A percentile compares a stretch with the other conserved stretches of the same genome.
Evolutionary conservation across 2,329 filamentous ascomycete genomes (phyloP).

Genomic region (Aspergillus carbonarius): DNA sequence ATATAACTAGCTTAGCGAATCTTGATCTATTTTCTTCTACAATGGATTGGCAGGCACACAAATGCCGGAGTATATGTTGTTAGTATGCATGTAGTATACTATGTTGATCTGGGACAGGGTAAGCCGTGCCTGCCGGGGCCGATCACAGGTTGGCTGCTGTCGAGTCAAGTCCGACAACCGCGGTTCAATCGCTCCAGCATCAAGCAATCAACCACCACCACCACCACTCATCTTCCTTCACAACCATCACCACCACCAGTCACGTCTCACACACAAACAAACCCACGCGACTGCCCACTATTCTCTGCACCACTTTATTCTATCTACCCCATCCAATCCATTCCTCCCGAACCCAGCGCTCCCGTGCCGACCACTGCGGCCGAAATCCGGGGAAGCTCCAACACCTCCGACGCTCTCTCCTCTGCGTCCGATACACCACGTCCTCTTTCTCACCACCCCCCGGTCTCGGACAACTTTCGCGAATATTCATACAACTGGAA

Average conservation of each 20-base stretch:
- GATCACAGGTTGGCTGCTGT: conserved; percentile 27
- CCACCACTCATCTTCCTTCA: not conserved
- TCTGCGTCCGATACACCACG: not conserved
- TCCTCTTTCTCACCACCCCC: not conserved
- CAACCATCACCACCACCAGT: not conserved
- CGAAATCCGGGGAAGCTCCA: conserved; percentile 22
- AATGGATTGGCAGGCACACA: not conserved
- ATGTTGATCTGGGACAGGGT: too few relatives aligned
- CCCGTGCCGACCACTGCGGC: not conserved
- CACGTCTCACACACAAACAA: not conserved
- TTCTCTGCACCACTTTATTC: not conserved
- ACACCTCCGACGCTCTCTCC: not conserved
- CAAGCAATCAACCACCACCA: conserved; percentile 10
- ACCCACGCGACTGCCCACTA: not conserved
- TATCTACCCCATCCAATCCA: not conserved
- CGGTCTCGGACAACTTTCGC: not conserved
- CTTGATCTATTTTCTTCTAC: not conserved
- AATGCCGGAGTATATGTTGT: too few relatives aligned
- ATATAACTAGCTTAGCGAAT: not conserved
- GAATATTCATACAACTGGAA: not conserved
- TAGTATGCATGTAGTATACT: not conserved
- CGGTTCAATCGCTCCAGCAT: conserved; percentile 25
- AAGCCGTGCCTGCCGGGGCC: not conserved
- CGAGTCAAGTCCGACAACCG: conserved; percentile 24
- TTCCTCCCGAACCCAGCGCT: not conserved